Percentiles rank a stretch among this genome's conserved stretches.
Evolutionary conservation across 139 green algal species (phyloP).

Genomic region (Zygnema circumcarinatum): DNA sequence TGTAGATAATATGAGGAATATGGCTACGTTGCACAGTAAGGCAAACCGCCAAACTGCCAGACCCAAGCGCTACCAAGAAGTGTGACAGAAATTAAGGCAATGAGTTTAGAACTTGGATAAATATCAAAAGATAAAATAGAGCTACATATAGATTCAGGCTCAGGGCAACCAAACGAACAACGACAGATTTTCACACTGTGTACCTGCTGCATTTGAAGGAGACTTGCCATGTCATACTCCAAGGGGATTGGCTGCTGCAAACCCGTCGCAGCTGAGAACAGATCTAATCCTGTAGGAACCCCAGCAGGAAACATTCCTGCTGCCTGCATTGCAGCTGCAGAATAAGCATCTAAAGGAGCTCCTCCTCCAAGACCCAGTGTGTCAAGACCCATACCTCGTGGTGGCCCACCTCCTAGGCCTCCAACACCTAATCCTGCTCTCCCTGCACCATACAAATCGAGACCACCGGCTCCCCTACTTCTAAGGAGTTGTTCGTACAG

Average conservation of each 20-base stretch:
- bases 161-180: too few species aligned
- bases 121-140: too few species aligned
- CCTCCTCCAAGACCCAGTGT: constrained; percentile 3
- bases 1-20: too few species aligned
- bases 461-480: not conserved
- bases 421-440: not conserved
- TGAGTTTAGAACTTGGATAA: too few species aligned
- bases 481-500: constrained; percentile 9
- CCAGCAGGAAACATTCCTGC: constrained; percentile 23
- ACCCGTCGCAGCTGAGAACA: constrained; percentile 10
- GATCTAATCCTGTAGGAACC: constrained; percentile 13
- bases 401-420: not conserved
- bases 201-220: constrained; percentile 42
- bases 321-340: constrained; percentile 34
- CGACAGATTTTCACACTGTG: too few species aligned
- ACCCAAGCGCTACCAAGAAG: too few species aligned
- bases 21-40: too few species aligned
- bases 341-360: constrained; percentile 14
- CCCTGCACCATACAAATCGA: constrained; percentile 8
- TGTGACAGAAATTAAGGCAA: too few species aligned
- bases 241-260: not conserved
- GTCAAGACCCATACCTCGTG: constrained; percentile 29
- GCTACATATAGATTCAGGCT: too few species aligned
- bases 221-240: constrained; percentile 45
- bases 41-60: too few species aligned